A percentile compares a stretch with the other conserved stretches of the same genome.
phyloP scores from a whole-genome alignment of 805 yeast species.

The Yamadazyma scolyti region DNA sequence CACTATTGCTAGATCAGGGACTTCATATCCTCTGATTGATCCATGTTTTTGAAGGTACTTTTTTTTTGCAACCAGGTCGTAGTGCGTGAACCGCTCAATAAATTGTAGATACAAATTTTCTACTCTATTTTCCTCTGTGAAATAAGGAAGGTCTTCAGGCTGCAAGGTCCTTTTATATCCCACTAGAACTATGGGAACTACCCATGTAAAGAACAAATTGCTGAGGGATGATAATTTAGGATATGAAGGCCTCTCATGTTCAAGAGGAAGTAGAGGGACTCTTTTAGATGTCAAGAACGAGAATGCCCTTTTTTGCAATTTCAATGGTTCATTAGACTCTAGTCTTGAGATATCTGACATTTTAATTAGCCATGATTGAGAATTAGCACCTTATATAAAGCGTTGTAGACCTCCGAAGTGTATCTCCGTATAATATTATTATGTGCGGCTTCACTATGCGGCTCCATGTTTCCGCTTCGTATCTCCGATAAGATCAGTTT shows the following conservation, averaged over 20 bases:
- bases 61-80: constrained; percentile 1
- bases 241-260: constrained; percentile 43
- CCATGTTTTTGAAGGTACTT: neutral
- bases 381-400: no score
- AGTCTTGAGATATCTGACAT: no score
- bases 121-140: constrained; percentile 23
- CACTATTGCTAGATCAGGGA: constrained; percentile 16
- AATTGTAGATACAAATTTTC: constrained; percentile 15
- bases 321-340: no score
- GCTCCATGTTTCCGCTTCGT: no score
- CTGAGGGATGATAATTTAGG: constrained; percentile 20
- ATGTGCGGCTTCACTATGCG: no score
- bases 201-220: constrained; percentile 57
- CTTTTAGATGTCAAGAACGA: constrained; percentile 42
- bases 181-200: constrained; percentile 50
- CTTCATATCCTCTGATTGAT: constrained; percentile 17
- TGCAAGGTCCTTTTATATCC: constrained; percentile 67
- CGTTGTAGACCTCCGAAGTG: no score
- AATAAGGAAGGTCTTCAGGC: constrained; percentile 49
- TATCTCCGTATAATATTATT: no score
- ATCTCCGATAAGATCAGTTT: no score
- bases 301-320: constrained; percentile 43
- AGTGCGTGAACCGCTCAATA: neutral
- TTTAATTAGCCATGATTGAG: no score
- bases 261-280: constrained; percentile 46